A percentile compares a stretch with the other conserved stretches of the same genome.
Evolutionary conservation across 2,329 filamentous ascomycete species (phyloP).

Genomic region (Helminthosporium solani): DNA sequence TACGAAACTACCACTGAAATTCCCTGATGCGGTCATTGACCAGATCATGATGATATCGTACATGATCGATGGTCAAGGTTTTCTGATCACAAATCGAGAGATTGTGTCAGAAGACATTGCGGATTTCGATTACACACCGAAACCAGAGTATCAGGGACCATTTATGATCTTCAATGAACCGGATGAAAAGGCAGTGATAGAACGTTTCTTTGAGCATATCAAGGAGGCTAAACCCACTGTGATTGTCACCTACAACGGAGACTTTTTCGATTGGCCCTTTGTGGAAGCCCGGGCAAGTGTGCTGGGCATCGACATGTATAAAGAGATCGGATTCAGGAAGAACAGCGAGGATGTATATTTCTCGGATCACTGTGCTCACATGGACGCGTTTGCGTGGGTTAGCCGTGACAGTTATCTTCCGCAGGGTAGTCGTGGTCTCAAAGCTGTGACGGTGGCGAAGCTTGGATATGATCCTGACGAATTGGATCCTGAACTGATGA

Average conservation of each 20-base stretch:
- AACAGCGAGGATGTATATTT: constrained; percentile 96
- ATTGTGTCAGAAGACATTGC: constrained; percentile 96
- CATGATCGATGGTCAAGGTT: constrained; percentile 99
- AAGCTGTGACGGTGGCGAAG: constrained; percentile 96
- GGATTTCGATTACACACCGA: constrained; percentile 98
- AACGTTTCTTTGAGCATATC: constrained; percentile 92
- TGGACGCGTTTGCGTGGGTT: constrained; percentile 99
- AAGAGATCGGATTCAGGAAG: constrained; percentile 94
- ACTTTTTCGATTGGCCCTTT: constrained; percentile 99
- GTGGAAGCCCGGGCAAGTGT: constrained; percentile 91
- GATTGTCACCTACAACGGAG: constrained; percentile 99
- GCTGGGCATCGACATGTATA: constrained; percentile 98
- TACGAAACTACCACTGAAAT: constrained; percentile 91
- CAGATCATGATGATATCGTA: constrained; percentile 99
- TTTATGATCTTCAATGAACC: constrained; percentile 99
- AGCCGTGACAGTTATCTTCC: constrained; percentile 97
- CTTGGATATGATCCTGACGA: constrained; percentile 98
- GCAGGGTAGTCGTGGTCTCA: constrained; percentile 93
- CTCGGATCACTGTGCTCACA: constrained; percentile 92
- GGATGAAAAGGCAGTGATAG: constrained; percentile 82
- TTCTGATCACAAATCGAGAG: constrained; percentile 95
- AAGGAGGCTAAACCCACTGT: constrained; percentile 93
- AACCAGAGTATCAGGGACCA: constrained; percentile 88
- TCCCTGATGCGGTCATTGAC: constrained; percentile 90
- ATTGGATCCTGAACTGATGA: constrained; percentile 96